phyloP scores from a whole-genome alignment of 805 yeast genomes.

The Wickerhamiella cacticola region DNA sequence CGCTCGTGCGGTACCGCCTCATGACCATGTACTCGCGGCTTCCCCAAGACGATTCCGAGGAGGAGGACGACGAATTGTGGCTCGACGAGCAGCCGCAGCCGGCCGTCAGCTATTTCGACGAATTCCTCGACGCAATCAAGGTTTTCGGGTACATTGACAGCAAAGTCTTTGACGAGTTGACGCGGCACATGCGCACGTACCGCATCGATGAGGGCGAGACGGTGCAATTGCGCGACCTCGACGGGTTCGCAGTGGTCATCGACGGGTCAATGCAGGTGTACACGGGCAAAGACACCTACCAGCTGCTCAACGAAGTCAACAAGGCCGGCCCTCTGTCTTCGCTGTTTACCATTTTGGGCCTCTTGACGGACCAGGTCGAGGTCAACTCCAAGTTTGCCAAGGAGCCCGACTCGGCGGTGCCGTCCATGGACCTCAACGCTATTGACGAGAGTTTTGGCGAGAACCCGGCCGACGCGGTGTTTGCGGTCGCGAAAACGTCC shows the following conservation, averaged over 20 bases:
- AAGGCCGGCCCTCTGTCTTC: slow-evolving; percentile 81
- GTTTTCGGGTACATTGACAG: slow-evolving; percentile 87
- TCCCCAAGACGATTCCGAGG: slow-evolving; percentile 32
- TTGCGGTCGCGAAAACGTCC: slow-evolving; percentile 61
- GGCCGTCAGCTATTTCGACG: slow-evolving; percentile 65
- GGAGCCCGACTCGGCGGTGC: slow-evolving; percentile 12
- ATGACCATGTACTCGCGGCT: slow-evolving; percentile 51
- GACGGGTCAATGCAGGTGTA: slow-evolving; percentile 75
- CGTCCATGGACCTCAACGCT: slow-evolving; percentile 5
- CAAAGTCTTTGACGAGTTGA: slow-evolving; percentile 83
- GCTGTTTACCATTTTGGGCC: slow-evolving; percentile 60
- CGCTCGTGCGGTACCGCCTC: slow-evolving; percentile 49
- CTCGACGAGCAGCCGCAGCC: slow-evolving; percentile 30
- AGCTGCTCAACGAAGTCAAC: slow-evolving; percentile 64
- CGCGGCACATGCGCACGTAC: slow-evolving; percentile 83
- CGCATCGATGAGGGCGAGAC: slow-evolving; percentile 67
- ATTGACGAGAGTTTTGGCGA: too few species aligned
- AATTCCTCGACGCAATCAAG: slow-evolving; percentile 79
- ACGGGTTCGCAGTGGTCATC: slow-evolving; percentile 85
- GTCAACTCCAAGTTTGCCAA: slow-evolving; percentile 17
- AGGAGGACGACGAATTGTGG: slow-evolving; percentile 35
- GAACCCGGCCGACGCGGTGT: slow-evolving; percentile 30
- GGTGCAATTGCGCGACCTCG: slow-evolving; percentile 54
- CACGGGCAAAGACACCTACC: slow-evolving; percentile 39
- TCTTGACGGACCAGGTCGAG: slow-evolving; percentile 44